Evolutionary conservation across 257 asterid genomes (phyloP), one percentile per base, ranked within the genome.

Genomic region (Salvia rosmarinus): DNA sequence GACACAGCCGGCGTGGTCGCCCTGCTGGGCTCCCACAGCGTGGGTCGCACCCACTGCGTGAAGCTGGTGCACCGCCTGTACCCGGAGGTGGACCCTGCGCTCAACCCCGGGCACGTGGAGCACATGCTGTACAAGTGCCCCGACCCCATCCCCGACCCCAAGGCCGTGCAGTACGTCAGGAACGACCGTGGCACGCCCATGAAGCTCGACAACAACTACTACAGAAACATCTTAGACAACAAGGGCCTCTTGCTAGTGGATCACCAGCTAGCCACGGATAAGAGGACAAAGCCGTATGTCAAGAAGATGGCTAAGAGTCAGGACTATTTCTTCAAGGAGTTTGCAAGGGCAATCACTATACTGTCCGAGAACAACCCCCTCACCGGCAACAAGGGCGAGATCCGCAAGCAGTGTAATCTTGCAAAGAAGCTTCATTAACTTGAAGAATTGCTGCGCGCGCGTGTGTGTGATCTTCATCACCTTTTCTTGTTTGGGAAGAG

Each of bases 51-150:
- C 66, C 99, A 94, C 80, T 94, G 99, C 37, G 91, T 87, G 75
- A 94, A 94, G 85, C 82, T 94, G 74, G 99, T 94, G 42, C 99
- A 91, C 86, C 92, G 99, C 34, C 72, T 94, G 17, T 94, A 94
- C 77, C 99, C 99, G 9, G 96, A 91, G 71, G 98, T 91, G 20
- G 99, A 91, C 64, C 96, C 96, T 0, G 82, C 90, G 4, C 88
- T 94, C 64, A 88, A 93, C 73, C 96, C 96, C 0, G 74, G 20
- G 57, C 98, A 94, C 34, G 96, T 91, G 1, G 83, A 86, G 79
- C 98, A 94, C 85, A 91, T 95, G 96, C 91, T 91, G 66, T 79
- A 88, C 87, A 91, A 91, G 84, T 95, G 98, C 78, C 97, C 97
- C 2, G 97, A 90, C 52, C 42, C 98, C 6, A 87, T 90, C 52